phyloP scores from a whole-genome alignment of 208 protist genomes.

The Trypanosomatidae sp. region DNA sequence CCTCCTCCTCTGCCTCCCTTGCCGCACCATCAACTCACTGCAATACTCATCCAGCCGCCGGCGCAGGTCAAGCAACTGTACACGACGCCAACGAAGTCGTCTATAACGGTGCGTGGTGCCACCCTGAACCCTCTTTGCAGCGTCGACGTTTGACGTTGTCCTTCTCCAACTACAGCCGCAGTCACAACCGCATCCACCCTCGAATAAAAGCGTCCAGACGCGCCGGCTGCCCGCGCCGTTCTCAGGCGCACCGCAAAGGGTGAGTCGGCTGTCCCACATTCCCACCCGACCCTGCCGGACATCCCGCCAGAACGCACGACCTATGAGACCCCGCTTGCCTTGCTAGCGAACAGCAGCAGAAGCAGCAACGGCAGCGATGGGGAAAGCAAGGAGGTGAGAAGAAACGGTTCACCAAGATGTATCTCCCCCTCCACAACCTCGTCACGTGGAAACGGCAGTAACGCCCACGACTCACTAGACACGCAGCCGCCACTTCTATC shows the following conservation, averaged over 20 bases:
- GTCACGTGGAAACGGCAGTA: too few species aligned
- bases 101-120: slow-evolving; percentile 15
- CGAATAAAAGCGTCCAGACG: slow-evolving; percentile 9
- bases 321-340: slow-evolving; percentile 13
- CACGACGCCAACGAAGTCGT: slow-evolving; percentile 8
- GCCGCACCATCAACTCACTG: slow-evolving; percentile 3
- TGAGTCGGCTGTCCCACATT: neutral
- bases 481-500: neutral
- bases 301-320: neutral
- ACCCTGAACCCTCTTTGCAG: slow-evolving; percentile 3
- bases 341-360: slow-evolving; percentile 1
- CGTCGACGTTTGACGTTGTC: neutral
- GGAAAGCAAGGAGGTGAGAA: neutral
- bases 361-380: slow-evolving; percentile 5
- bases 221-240: slow-evolving; percentile 5
- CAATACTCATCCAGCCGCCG: neutral
- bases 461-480: neutral
- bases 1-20: slow-evolving; percentile 11
- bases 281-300: neutral
- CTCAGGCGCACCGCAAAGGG: slow-evolving; percentile 4
- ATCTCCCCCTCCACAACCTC: neutral
- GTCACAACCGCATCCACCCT: neutral
- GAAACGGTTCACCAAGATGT: too few species aligned
- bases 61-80: neutral
- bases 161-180: neutral